Base-by-base conservation (phyloP, 345 rosid genomes). In the Citrus medica region DNA sequence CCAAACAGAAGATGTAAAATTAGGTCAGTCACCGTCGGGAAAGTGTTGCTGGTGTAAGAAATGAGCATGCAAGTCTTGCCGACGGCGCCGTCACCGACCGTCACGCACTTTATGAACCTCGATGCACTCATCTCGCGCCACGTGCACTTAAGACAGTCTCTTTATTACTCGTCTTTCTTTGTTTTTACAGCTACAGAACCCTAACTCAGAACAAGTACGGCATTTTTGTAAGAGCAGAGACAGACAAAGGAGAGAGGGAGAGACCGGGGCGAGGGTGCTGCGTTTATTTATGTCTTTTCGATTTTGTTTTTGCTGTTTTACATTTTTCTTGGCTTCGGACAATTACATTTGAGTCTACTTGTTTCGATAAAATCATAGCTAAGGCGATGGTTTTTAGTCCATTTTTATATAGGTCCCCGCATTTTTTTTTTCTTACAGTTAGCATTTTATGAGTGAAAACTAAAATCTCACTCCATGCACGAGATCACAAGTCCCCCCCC, bases 1-100 rank as follows among this genome's bases (percentile, higher is more conserved):
- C 40, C 71, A 58, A 70, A 75, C 79, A 69, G 35, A 70, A 76
- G 30, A 53, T 7, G 1, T 38, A 22, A 33, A 72, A 69, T 19
- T 64, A 30, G 71, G 17, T 9, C 8, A 40, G 88, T 80, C 28
- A 92, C 94, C 37, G 93, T 88, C 7, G 95, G 93, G 76, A 90
- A 92, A 85, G 88, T 90, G 84, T 91, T 91, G 85, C 93, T 90
- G 78, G 94, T 91, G 83, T 91, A 91, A 77, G 92, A 91, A 71
- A 91, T 91, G 75, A 91, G 95, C 85, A 92, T 87, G 85, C 96
- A 92, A 63, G 95, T 92, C 87, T 92, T 92, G 73, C 95, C 95
- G 12, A 92, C 95, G 58, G 93, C 95, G 17, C 95, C 95, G 63
- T 92, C 95, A 27, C 95, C 92, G 79, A 92, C 96, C 0, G 96